Base-by-base conservation (phyloP, 352 stramenopile species). In the Bremia lactucae region DNA sequence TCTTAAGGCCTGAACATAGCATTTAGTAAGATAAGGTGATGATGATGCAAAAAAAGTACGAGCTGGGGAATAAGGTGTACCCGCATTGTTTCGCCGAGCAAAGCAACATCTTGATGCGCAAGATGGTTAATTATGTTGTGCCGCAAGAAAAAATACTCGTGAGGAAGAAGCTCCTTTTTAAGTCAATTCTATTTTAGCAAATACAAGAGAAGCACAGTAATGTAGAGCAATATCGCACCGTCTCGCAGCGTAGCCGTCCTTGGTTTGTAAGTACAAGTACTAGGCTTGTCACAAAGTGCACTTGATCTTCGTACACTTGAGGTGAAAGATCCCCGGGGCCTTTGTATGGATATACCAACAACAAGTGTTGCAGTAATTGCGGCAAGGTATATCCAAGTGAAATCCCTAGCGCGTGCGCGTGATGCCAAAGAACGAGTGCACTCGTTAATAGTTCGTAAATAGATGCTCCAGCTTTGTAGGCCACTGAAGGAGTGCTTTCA, bases 71-170 rank as follows among this genome's bases (percentile, higher is more conserved):
- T 29, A 13, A 0, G 24, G 25, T 20, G 52, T 67, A 92, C 80
- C 49, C 75, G 58, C 21, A 89, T 49, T 6, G 73, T 82, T 42
- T 89, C 80, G 16, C 64, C 63, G 2, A 94, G 49, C 16, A 87
- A 52, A n/a, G 71, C 44, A 2, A 77, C 47, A 49, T 95, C 78
- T 47, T 90, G 75, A 14, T 77, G 79, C 14, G 76, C 62, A 34
- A 95, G 58, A 10, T 87, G 71, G 41, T 77, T 65, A 15, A 85
- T 65, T 29, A 95, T 60, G 41, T 94, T 78, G 49, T 93, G 72
- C 4, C 69, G 73, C 19, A 96, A 57, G 42, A 94, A 94, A n/a
- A 78, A 81, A 40, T 94, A 95, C 56, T 96, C 86, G 52, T 95
- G 83, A 13, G 83, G 80, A 29, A 96, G 65, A 31, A 95, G 64